phyloP scores from a whole-genome alignment of 108 stramenopile genomes.

The Craspedostauros australis region DNA sequence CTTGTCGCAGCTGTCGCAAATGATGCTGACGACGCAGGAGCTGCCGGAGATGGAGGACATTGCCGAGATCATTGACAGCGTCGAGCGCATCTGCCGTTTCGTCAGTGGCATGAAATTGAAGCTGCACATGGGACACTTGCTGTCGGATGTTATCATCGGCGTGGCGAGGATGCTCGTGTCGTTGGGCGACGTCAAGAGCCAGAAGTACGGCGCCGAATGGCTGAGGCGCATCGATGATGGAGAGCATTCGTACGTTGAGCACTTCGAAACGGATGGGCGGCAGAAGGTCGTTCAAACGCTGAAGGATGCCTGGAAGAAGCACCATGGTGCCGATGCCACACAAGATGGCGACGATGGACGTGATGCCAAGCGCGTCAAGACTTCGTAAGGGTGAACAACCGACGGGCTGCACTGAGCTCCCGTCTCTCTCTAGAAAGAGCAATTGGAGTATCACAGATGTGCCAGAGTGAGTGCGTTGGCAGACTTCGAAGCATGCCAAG shows the following conservation, averaged over 20 bases:
- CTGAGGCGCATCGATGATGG: conserved; percentile 43
- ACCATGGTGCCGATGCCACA: conserved; percentile 3
- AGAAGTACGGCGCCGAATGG: conserved; percentile 72
- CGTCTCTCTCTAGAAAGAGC: too few relatives aligned
- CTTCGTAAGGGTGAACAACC: too few relatives aligned
- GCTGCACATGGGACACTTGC: conserved; percentile 50
- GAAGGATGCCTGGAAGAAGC: conserved; percentile 40
- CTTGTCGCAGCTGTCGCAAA: conserved; percentile 18
- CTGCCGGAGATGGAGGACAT: conserved; percentile 54
- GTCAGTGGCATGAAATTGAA: conserved; percentile 44
- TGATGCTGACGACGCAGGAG: conserved; percentile 34
- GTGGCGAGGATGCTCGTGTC: conserved; percentile 64
- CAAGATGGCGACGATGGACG: not conserved
- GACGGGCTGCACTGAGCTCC: too few relatives aligned
- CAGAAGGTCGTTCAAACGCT: conserved; percentile 64
- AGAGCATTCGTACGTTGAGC: conserved; percentile 49
- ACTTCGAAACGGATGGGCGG: conserved; percentile 57
- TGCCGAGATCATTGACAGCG: conserved; percentile 63
- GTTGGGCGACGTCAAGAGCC: conserved; percentile 67
- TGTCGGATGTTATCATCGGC: conserved; percentile 63
- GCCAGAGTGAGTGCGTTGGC: too few relatives aligned
- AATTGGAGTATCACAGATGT: too few relatives aligned
- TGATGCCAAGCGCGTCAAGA: not conserved
- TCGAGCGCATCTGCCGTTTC: conserved; percentile 45
- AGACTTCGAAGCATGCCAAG: too few relatives aligned